Conservation (phyloP, 257 asterid species). For the Nicotiana paniculata region DNA sequence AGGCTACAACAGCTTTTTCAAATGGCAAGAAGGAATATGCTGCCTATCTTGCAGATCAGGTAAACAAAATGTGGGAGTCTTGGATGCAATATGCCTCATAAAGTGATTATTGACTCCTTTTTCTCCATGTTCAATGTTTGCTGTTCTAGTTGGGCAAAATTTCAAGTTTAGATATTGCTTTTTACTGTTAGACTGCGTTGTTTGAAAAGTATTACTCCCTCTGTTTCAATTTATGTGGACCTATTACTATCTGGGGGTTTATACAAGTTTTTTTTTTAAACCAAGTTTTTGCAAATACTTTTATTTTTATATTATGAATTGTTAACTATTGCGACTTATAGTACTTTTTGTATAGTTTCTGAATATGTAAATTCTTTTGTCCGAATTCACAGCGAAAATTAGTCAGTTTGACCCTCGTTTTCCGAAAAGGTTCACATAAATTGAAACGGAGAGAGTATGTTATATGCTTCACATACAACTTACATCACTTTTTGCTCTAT, state of each 20-base stretch:
- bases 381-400: too few relatives aligned
- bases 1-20: slow-evolving; percentile 90
- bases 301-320: too few relatives aligned
- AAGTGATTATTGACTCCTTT: background rate
- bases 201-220: background rate
- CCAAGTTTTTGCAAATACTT: too few relatives aligned
- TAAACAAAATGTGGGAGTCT: slow-evolving; percentile 14
- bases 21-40: slow-evolving; percentile 73
- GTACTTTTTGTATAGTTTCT: too few relatives aligned
- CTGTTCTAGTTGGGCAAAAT: background rate
- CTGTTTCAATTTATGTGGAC: background rate
- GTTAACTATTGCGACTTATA: too few relatives aligned
- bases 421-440: too few relatives aligned
- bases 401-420: too few relatives aligned
- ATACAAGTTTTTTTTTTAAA: too few relatives aligned
- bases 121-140: background rate
- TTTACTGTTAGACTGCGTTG: background rate
- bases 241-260: background rate
- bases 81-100: background rate
- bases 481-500: background rate
- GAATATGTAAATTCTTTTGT: too few relatives aligned
- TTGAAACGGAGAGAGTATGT: too few relatives aligned
- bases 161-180: background rate
- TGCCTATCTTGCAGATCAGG: slow-evolving; percentile 81
- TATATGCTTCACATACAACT: background rate